Percentiles rank a stretch among this genome's conserved stretches.
Conservation (phyloP, 805 yeast genomes). For the Ogataea trehalophila region DNA sequence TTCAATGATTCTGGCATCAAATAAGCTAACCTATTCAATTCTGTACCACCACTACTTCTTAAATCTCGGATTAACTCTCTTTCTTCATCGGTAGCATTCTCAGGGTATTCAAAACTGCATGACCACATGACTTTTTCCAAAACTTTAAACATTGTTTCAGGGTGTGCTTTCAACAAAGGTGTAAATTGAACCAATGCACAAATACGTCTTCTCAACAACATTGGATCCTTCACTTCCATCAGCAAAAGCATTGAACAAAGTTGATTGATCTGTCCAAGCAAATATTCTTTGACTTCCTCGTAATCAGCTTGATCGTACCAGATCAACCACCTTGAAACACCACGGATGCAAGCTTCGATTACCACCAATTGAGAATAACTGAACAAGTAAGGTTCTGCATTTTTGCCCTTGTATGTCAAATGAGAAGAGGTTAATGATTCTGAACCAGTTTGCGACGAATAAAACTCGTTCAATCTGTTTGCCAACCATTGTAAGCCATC, state of each 20-base stretch:
- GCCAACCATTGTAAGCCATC: slow-evolving; percentile 82
- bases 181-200: slow-evolving; percentile 86
- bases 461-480: slow-evolving; percentile 63
- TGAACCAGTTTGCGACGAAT: slow-evolving; percentile 64
- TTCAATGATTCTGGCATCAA: slow-evolving; percentile 89
- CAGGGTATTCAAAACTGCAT: slow-evolving; percentile 77
- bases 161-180: slow-evolving; percentile 94
- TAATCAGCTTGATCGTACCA: slow-evolving; percentile 70
- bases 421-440: slow-evolving; percentile 52
- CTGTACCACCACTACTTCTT: slow-evolving; percentile 91
- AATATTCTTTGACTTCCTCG: slow-evolving; percentile 46
- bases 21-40: slow-evolving; percentile 87
- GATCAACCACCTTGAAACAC: slow-evolving; percentile 90
- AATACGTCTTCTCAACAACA: slow-evolving; percentile 74
- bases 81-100: slow-evolving; percentile 51
- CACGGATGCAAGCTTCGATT: slow-evolving; percentile 86
- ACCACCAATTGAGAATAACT: slow-evolving; percentile 81
- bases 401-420: slow-evolving; percentile 51
- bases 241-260: slow-evolving; percentile 72
- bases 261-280: slow-evolving; percentile 54
- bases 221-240: slow-evolving; percentile 74
- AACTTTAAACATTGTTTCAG: slow-evolving; percentile 71
- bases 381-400: slow-evolving; percentile 61
- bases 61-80: slow-evolving; percentile 80
- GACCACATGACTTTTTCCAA: slow-evolving; percentile 81